phyloP scores from a whole-genome alignment of 2,329 filamentous ascomycete genomes.

The Knoxdaviesia proteae region DNA sequence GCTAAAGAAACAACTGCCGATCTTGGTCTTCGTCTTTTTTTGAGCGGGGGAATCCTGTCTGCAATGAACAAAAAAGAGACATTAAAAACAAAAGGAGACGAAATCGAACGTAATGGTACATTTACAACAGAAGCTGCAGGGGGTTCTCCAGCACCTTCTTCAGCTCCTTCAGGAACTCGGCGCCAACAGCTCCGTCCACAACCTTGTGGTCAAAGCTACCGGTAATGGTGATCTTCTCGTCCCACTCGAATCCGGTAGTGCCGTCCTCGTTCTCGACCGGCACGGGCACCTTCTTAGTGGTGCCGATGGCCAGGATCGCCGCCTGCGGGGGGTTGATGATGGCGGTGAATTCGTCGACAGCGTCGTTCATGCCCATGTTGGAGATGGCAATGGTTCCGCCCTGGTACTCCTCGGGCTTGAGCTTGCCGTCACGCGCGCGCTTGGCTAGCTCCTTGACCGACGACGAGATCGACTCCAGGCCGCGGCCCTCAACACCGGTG shows the following conservation, averaged over 20 bases:
- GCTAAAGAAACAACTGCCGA: not conserved
- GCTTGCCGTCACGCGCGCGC: constrained; percentile 88
- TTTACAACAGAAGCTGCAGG: constrained; percentile 75
- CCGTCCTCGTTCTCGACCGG: constrained; percentile 73
- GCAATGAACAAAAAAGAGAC: not conserved
- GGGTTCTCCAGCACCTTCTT: constrained; percentile 98
- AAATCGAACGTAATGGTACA: not conserved
- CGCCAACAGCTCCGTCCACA: constrained; percentile 86
- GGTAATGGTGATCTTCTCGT: constrained; percentile 91
- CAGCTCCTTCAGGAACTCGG: constrained; percentile 88
- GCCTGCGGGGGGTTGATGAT: constrained; percentile 98
- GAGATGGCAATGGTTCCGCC: constrained; percentile 97
- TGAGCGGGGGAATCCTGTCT: not conserved
- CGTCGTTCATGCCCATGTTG: constrained; percentile 99
- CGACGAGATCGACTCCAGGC: constrained; percentile 70
- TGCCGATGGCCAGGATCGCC: constrained; percentile 84
- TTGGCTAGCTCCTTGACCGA: constrained; percentile 93
- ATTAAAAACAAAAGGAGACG: constrained; percentile 3
- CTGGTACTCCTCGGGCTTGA: constrained; percentile 99
- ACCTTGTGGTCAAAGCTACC: constrained; percentile 98
- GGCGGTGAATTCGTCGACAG: constrained; percentile 90
- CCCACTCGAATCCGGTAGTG: constrained; percentile 57
- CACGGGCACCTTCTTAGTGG: constrained; percentile 84
- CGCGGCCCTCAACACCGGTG: constrained; percentile 67
- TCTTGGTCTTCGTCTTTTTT: too few species aligned